These are phyloP conservation scores for Incumbomyces delicatus DNA, from an alignment of 2,329 filamentous ascomycete species.

Conservation along the genomic window DNA sequence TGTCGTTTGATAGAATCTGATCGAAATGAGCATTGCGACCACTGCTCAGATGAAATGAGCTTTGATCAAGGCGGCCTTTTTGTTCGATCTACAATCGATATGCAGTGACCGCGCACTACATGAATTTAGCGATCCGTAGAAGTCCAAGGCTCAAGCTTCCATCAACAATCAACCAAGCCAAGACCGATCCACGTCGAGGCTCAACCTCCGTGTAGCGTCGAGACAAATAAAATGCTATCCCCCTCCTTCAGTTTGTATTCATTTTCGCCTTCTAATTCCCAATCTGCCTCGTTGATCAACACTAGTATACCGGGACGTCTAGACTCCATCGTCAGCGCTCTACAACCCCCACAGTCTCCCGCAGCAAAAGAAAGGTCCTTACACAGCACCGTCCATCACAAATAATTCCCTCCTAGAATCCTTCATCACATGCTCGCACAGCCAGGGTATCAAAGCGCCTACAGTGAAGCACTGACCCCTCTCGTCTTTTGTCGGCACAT, in stretches of 20 bases:
- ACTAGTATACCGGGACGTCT: conserved; percentile 94
- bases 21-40: neutral
- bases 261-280: conserved; percentile 94
- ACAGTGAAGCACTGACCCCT: conserved; percentile 57
- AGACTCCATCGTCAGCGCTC: conserved; percentile 17
- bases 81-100: too few relatives aligned
- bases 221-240: conserved; percentile 92
- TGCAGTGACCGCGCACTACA: too few relatives aligned
- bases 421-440: conserved; percentile 75
- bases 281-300: conserved; percentile 94
- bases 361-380: conserved; percentile 34
- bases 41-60: too few relatives aligned
- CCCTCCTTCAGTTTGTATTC: conserved; percentile 70
- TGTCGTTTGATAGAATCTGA: conserved; percentile 12
- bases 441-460: conserved; percentile 64
- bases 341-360: conserved; percentile 13
- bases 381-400: conserved; percentile 80
- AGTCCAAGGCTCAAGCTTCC: too few relatives aligned
- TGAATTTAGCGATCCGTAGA: too few relatives aligned
- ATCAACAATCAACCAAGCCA: neutral
- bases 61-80: too few relatives aligned
- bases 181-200: too few relatives aligned
- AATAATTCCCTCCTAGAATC: conserved; percentile 82
- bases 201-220: conserved; percentile 86
- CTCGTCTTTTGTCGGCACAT: conserved; percentile 44